These are phyloP conservation scores for Striga asiatica DNA, from an alignment of 257 asterid genomes.

Conservation along the genomic window DNA sequence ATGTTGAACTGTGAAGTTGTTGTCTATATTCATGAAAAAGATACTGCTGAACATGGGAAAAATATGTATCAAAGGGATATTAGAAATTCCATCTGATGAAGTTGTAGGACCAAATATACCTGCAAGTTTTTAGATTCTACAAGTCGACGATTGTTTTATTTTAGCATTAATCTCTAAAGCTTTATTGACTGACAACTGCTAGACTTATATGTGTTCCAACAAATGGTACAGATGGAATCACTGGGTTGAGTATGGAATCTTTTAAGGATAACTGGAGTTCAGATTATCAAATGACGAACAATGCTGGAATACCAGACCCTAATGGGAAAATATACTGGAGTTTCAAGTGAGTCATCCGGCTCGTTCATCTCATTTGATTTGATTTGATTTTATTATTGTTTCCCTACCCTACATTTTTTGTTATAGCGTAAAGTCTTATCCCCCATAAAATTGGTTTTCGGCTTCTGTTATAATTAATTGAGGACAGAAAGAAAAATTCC, in stretches of 20 bases:
- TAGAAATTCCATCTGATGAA: too few species aligned
- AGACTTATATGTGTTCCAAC: slow-evolving; percentile 22
- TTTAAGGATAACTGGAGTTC: slow-evolving; percentile 78
- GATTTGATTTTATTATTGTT: neutral
- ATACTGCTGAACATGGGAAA: neutral
- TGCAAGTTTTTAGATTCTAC: too few species aligned
- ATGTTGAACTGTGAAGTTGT: neutral
- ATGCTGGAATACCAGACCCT: slow-evolving; percentile 98
- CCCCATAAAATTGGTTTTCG: too few species aligned
- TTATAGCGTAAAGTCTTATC: too few species aligned
- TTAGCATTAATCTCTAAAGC: neutral
- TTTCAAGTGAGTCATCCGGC: slow-evolving; percentile 66
- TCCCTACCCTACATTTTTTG: neutral
- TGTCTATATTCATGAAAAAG: neutral
- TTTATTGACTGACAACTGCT: slow-evolving; percentile 11
- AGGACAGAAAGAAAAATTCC: slow-evolving; percentile 5
- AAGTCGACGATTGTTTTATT: too few species aligned
- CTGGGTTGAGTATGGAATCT: slow-evolving; percentile 79
- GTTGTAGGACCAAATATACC: too few species aligned
- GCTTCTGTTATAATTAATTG: too few species aligned
- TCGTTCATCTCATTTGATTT: slow-evolving; percentile 13
- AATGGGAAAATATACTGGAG: slow-evolving; percentile 69
- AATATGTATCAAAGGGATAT: too few species aligned
- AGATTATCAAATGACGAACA: slow-evolving; percentile 75
- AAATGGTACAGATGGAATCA: slow-evolving; percentile 66